A percentile compares a stretch with the other conserved stretches of the same genome.
Conservation (phyloP, 2,329 filamentous ascomycete species). For the Monosporascus sp. region DNA sequence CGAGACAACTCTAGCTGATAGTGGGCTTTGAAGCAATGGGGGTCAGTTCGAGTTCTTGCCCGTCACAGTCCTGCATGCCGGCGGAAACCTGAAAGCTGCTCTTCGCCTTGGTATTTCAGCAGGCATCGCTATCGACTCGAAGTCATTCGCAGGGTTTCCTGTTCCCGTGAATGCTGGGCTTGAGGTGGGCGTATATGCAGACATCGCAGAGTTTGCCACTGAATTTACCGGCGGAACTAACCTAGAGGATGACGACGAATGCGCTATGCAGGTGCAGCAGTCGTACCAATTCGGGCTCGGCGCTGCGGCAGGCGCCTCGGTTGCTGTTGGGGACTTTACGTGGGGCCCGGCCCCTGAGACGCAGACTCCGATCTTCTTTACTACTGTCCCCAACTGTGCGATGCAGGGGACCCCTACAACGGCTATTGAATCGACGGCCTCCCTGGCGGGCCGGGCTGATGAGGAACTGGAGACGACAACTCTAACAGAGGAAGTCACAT, state of each 20-base stretch:
- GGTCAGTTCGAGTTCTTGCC: conserved; percentile 54
- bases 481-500: conserved; percentile 34
- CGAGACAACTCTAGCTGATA: background rate
- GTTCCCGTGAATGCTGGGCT: conserved; percentile 37
- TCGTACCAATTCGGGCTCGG: conserved; percentile 49
- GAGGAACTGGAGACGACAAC: conserved; percentile 35
- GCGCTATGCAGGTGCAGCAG: conserved; percentile 42
- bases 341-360: conserved; percentile 47
- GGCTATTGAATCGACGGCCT: conserved; percentile 7
- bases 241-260: conserved; percentile 29
- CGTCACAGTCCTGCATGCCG: conserved; percentile 41
- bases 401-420: conserved; percentile 20
- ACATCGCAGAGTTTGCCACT: conserved; percentile 50
- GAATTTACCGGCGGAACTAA: conserved; percentile 39
- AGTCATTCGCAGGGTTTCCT: conserved; percentile 12
- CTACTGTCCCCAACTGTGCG: conserved; percentile 43
- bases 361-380: conserved; percentile 48
- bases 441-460: conserved; percentile 10
- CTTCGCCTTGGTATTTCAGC: conserved; percentile 43
- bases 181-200: conserved; percentile 43
- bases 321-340: conserved; percentile 36
- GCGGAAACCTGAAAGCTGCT: conserved; percentile 38
- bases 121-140: conserved; percentile 32
- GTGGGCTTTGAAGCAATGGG: conserved; percentile 35
- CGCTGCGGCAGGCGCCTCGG: conserved; percentile 47